These are phyloP conservation scores for Aspergillus nidulans DNA, from an alignment of 495 filamentous ascomycete species.

Conservation along the genomic window DNA sequence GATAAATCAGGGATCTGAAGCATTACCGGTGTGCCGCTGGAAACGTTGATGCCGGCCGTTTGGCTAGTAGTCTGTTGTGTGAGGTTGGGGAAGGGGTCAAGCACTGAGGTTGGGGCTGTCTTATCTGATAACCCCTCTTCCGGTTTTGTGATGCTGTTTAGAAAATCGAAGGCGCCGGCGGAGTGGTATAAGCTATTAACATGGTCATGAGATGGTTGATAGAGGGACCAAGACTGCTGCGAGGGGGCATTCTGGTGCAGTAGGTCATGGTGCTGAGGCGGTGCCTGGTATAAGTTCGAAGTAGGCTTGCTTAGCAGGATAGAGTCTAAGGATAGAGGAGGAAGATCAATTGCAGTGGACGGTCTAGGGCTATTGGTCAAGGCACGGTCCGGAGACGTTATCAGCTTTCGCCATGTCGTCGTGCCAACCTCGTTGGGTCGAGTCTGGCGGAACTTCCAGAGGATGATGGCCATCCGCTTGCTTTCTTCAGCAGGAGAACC, in stretches of 20 bases:
- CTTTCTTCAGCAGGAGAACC: slow-evolving; percentile 28
- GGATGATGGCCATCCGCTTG: slow-evolving; percentile 45
- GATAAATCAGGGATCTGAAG: slow-evolving; percentile 40
- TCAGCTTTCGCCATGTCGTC: slow-evolving; percentile 50
- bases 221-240: slow-evolving; percentile 39
- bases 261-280: slow-evolving; percentile 30
- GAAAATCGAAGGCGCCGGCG: slow-evolving; percentile 32
- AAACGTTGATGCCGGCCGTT: slow-evolving; percentile 25
- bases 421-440: slow-evolving; percentile 41
- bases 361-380: slow-evolving; percentile 37
- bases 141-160: slow-evolving; percentile 33
- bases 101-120: slow-evolving; percentile 35
- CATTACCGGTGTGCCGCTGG: slow-evolving; percentile 33
- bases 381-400: slow-evolving; percentile 37
- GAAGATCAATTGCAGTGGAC: slow-evolving; percentile 33
- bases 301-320: slow-evolving; percentile 34
- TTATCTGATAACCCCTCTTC: slow-evolving; percentile 40
- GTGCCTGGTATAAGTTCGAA: slow-evolving; percentile 32
- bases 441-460: slow-evolving; percentile 52
- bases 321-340: slow-evolving; percentile 38
- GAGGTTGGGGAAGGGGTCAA: slow-evolving; percentile 37
- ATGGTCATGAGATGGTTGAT: slow-evolving; percentile 33
- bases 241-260: slow-evolving; percentile 26
- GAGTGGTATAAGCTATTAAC: slow-evolving; percentile 37
- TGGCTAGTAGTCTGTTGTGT: slow-evolving; percentile 33